A percentile compares a stretch with the other conserved stretches of the same genome.
Evolutionary conservation across 1,139 yeast species (phyloP).

Genomic region (Protomyces pachydermus): DNA sequence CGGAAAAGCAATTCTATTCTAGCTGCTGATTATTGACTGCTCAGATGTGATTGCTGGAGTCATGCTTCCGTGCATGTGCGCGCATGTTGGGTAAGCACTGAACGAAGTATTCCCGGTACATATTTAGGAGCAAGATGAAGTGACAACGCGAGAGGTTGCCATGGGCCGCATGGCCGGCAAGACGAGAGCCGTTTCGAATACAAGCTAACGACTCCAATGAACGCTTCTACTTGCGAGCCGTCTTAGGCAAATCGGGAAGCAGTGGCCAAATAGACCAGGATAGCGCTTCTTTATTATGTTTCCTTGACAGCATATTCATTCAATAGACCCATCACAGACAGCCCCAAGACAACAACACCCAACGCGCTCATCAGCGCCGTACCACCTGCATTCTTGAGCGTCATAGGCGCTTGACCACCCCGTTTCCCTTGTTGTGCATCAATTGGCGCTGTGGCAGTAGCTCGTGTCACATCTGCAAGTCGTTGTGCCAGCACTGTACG

Average conservation of each 20-base stretch:
- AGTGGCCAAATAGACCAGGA: background rate
- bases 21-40: too few relatives aligned
- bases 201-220: background rate
- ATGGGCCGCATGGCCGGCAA: constrained; percentile 20
- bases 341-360: constrained; percentile 21
- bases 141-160: constrained; percentile 3
- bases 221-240: constrained; percentile 14
- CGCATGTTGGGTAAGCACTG: too few relatives aligned
- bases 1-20: too few relatives aligned
- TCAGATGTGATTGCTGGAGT: too few relatives aligned
- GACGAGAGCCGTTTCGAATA: constrained; percentile 19
- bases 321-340: constrained; percentile 11
- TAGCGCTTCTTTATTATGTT: background rate
- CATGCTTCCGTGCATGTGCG: too few relatives aligned
- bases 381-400: background rate
- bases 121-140: constrained; percentile 17
- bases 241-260: background rate
- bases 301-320: constrained; percentile 9
- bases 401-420: background rate
- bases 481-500: background rate
- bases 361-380: constrained; percentile 22
- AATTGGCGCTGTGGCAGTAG: background rate
- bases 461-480: background rate
- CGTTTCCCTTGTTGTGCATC: background rate
- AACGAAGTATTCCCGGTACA: constrained; percentile 20